Conservation (phyloP, 352 stramenopile species). For the Phytophthora capsici region DNA sequence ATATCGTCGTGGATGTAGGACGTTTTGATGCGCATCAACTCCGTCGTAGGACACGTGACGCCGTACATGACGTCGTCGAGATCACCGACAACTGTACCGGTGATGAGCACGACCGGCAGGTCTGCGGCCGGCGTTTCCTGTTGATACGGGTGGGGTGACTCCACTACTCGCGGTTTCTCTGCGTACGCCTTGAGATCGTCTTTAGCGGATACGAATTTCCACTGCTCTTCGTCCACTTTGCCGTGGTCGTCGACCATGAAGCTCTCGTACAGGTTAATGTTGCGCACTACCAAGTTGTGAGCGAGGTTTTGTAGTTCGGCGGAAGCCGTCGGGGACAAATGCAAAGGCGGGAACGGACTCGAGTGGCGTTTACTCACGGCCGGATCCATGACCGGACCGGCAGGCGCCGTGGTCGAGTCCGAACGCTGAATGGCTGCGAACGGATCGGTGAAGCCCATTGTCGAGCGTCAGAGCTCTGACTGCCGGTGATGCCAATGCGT, state of each 20-base stretch:
- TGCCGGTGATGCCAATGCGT: constrained; percentile 14
- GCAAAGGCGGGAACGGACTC: constrained; percentile 45
- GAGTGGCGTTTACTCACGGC: constrained; percentile 30
- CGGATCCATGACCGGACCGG: constrained; percentile 11
- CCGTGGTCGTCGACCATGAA: constrained; percentile 37
- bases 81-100: constrained; percentile 35
- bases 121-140: constrained; percentile 17
- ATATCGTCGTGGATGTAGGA: constrained; percentile 56
- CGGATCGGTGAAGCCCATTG: constrained; percentile 31
- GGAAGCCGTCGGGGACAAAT: constrained; percentile 27
- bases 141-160: constrained; percentile 10
- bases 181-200: constrained; percentile 34
- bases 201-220: constrained; percentile 40
- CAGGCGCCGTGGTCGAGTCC: constrained; percentile 6
- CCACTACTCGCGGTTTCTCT: constrained; percentile 11
- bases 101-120: constrained; percentile 41
- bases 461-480: not conserved
- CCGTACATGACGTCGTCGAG: constrained; percentile 55
- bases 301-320: constrained; percentile 31
- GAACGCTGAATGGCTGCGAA: constrained; percentile 16
- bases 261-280: constrained; percentile 39
- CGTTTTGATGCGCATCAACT: constrained; percentile 46
- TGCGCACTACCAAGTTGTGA: constrained; percentile 34
- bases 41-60: constrained; percentile 33
- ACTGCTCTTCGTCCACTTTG: constrained; percentile 36